These are phyloP conservation scores for Margaritispora aquatica DNA, from an alignment of 495 filamentous ascomycete species.

Conservation along the genomic window DNA sequence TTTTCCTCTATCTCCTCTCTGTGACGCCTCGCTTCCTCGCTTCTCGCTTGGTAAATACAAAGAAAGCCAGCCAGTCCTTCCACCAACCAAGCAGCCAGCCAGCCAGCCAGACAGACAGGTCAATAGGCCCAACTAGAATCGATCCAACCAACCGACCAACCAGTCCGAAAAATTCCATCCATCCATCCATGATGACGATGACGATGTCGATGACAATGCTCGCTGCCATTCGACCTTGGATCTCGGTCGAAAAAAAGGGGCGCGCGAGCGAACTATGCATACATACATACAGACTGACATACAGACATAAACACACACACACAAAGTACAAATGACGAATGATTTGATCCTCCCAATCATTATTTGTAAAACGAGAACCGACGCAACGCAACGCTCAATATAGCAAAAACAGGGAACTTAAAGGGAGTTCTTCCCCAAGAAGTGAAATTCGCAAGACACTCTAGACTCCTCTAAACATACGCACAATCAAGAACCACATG, in stretches of 20 bases:
- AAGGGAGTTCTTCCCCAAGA: neutral
- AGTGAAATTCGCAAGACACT: neutral
- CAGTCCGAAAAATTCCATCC: no score
- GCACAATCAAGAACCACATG: conserved; percentile 89
- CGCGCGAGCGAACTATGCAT: no score
- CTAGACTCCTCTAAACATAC: conserved; percentile 71
- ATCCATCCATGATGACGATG: neutral
- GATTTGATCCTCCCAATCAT: conserved; percentile 1
- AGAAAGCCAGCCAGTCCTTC: no score
- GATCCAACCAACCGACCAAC: no score
- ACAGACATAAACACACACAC: neutral
- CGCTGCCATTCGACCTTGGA: neutral
- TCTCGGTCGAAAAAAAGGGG: neutral
- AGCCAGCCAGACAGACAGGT: no score
- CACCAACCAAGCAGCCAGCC: neutral
- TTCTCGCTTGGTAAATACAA: neutral
- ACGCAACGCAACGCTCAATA: conserved; percentile 8
- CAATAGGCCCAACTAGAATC: no score
- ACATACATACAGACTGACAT: neutral
- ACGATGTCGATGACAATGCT: no score
- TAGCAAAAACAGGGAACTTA: neutral
- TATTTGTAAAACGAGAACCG: neutral
- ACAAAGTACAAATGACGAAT: no score
- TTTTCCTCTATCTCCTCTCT: no score
- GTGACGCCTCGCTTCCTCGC: no score